These are phyloP conservation scores for Solioccasus polychromus DNA, from an alignment of 768 basidiomycete species.

Conservation along the genomic window DNA sequence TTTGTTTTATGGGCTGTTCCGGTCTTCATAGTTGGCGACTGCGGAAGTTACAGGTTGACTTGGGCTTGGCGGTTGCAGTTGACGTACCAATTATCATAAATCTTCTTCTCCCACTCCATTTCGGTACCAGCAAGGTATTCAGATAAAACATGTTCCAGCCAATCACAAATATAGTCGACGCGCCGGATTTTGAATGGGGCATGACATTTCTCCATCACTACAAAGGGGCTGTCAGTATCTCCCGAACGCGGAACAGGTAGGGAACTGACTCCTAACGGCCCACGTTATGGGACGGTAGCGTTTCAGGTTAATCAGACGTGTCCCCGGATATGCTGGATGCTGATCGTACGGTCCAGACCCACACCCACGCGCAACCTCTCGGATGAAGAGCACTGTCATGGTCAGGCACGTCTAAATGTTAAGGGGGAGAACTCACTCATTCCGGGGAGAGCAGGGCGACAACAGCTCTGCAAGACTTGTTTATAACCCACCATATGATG, in stretches of 20 bases:
- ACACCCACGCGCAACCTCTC: constrained; percentile 32
- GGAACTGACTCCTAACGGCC: constrained; percentile 39
- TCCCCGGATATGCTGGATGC: constrained; percentile 25
- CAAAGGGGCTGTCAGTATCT: neutral
- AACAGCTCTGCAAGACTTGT: constrained; percentile 27
- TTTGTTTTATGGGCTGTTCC: no score
- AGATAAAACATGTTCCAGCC: constrained; percentile 37
- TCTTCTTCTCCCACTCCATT: constrained; percentile 25
- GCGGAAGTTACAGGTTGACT: neutral
- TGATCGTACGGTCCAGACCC: constrained; percentile 28
- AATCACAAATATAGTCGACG: constrained; percentile 35
- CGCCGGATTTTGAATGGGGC: constrained; percentile 39
- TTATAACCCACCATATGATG: constrained; percentile 31
- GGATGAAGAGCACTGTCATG: constrained; percentile 29
- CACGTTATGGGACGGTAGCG: constrained; percentile 38
- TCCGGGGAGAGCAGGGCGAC: constrained; percentile 31
- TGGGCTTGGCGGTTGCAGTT: neutral
- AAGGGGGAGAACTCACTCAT: constrained; percentile 23
- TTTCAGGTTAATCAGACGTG: constrained; percentile 37
- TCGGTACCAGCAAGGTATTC: constrained; percentile 27
- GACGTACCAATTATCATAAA: constrained; percentile 30
- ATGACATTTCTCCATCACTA: constrained; percentile 49
- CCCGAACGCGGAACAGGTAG: neutral
- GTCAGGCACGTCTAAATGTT: constrained; percentile 1
- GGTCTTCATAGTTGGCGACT: constrained; percentile 10